These are phyloP conservation scores for Cercophora scortea DNA, from an alignment of 495 filamentous ascomycete species.

Conservation along the genomic window DNA sequence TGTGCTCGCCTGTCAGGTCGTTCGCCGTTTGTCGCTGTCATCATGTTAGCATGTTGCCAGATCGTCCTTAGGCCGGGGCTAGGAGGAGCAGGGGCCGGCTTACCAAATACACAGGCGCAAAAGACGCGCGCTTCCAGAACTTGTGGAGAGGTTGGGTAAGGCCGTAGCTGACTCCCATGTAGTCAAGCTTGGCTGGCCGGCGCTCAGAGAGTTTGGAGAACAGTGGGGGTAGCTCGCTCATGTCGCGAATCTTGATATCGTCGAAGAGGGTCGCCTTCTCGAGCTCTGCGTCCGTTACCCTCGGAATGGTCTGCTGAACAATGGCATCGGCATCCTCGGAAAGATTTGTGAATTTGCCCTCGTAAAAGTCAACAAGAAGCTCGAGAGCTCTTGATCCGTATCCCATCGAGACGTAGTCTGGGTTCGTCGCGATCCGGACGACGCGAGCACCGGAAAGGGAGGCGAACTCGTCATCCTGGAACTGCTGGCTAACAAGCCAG, in stretches of 20 bases:
- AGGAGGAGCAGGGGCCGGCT: conserved; percentile 1
- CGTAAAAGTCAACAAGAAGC: conserved; percentile 85
- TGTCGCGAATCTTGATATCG: conserved; percentile 85
- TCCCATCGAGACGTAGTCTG: conserved; percentile 84
- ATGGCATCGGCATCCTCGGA: conserved; percentile 48
- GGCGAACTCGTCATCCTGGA: conserved; percentile 96
- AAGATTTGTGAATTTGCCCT: conserved; percentile 83
- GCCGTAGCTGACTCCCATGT: conserved; percentile 91
- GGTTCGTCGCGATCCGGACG: conserved; percentile 93
- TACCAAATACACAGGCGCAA: conserved; percentile 78
- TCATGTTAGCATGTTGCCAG: background rate
- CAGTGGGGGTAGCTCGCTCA: conserved; percentile 82
- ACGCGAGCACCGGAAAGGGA: conserved; percentile 85
- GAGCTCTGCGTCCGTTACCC: conserved; percentile 80
- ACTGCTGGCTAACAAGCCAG: conserved; percentile 97
- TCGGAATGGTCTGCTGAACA: conserved; percentile 55
- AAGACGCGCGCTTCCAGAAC: conserved; percentile 90
- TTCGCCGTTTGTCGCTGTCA: conserved; percentile 78
- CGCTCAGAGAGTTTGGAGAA: conserved; percentile 85
- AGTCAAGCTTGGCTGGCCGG: conserved; percentile 74
- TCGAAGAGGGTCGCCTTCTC: conserved; percentile 69
- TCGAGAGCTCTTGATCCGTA: conserved; percentile 85
- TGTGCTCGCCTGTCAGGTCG: conserved; percentile 94
- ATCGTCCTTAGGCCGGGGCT: background rate
- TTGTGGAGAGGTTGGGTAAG: conserved; percentile 83